These are phyloP conservation scores for Oryza officinalis DNA, from an alignment of 176 grass and related monocot species.

Conservation along the genomic window DNA sequence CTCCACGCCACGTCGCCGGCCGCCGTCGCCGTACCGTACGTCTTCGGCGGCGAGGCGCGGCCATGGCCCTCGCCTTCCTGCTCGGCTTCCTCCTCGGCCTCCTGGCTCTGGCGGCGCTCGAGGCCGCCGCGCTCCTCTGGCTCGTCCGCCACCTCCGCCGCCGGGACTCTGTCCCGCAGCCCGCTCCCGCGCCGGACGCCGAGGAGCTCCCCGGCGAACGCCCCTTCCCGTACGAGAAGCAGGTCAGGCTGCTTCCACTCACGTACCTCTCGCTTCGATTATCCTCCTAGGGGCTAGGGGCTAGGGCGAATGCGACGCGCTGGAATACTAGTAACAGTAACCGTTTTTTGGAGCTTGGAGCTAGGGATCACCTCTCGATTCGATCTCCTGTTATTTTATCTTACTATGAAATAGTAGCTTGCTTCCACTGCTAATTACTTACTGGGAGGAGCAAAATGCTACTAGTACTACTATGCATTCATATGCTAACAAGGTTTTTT, in stretches of 20 bases:
- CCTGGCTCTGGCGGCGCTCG: constrained; percentile 47
- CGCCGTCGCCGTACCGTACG: background rate
- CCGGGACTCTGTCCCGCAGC: background rate
- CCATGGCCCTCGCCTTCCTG: constrained; percentile 60
- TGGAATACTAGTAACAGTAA: background rate
- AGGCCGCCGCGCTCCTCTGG: constrained; percentile 47
- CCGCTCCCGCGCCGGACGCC: background rate
- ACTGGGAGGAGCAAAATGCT: background rate
- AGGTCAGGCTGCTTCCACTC: background rate
- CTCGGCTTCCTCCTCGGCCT: constrained; percentile 64
- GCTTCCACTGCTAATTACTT: background rate
- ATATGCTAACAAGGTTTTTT: background rate
- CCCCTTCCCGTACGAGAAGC: constrained; percentile 55
- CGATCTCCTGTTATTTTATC: background rate
- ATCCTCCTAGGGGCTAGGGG: background rate
- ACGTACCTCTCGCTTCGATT: background rate
- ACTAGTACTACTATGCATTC: background rate
- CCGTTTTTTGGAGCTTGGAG: background rate
- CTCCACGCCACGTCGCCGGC: background rate
- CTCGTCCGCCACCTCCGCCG: constrained; percentile 50
- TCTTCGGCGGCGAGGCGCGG: background rate
- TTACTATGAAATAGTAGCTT: background rate
- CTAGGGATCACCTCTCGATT: background rate
- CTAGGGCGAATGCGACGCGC: background rate
- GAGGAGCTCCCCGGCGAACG: constrained; percentile 58